phyloP scores from a whole-genome alignment of 768 basidiomycete genomes.

The Mrakia blollopis region DNA sequence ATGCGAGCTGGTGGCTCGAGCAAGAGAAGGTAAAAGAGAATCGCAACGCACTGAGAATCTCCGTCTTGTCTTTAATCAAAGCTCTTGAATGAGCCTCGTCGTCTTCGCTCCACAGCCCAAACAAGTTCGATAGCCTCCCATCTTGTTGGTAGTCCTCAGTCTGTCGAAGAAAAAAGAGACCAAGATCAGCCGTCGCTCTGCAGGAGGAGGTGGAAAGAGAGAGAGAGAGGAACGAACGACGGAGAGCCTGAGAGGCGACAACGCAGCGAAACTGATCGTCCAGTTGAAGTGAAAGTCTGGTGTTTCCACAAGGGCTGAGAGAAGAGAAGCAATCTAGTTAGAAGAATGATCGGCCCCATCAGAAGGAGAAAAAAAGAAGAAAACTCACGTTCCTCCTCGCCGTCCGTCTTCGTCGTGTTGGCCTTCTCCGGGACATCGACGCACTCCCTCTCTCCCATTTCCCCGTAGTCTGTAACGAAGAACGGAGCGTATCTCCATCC shows the following conservation, averaged over 20 bases:
- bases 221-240: background rate
- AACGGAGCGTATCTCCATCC: slow-evolving; percentile 3
- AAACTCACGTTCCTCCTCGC: background rate
- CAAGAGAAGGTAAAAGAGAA: background rate
- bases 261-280: background rate
- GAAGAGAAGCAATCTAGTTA: background rate
- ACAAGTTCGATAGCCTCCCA: background rate
- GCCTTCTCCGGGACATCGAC: background rate
- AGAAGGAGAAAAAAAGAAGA: background rate
- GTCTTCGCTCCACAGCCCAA: background rate
- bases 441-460: background rate
- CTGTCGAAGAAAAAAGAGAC: background rate
- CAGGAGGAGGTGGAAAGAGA: background rate
- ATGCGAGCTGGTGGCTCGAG: background rate
- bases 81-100: background rate
- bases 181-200: background rate
- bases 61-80: background rate
- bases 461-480: background rate
- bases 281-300: background rate
- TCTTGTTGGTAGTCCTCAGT: background rate
- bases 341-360: background rate
- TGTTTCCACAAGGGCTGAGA: background rate
- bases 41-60: background rate
- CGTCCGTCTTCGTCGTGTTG: background rate
- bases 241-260: background rate